A percentile compares a stretch with the other conserved stretches of the same genome.
Conservation (phyloP, 768 basidiomycete genomes). For the Kwoniella dendrophila region DNA sequence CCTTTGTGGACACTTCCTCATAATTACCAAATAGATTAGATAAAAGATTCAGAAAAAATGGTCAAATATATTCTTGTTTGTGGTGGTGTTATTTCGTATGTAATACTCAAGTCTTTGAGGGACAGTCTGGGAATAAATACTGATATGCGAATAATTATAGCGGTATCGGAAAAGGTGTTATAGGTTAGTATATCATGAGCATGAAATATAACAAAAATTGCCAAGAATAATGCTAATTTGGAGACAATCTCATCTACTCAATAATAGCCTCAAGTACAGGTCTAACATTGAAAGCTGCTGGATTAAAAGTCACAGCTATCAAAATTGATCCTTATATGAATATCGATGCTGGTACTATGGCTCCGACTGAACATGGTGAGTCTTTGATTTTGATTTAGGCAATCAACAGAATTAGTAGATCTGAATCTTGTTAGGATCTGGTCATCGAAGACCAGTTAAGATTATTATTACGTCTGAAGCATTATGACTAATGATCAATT, state of each 20-base stretch:
- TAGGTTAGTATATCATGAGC: conserved; percentile 64
- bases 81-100: conserved; percentile 83
- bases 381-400: not conserved
- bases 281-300: conserved; percentile 88
- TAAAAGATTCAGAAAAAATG: conserved; percentile 59
- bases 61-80: conserved; percentile 96
- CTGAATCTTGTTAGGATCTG: too few species aligned
- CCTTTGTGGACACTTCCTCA: not conserved
- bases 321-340: conserved; percentile 99
- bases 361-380: conserved; percentile 95
- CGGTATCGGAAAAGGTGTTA: conserved; percentile 98
- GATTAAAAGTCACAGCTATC: conserved; percentile 96
- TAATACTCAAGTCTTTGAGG: not conserved
- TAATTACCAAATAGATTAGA: not conserved
- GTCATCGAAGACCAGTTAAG: too few species aligned
- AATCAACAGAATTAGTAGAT: too few species aligned
- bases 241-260: too few species aligned
- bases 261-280: conserved; percentile 89
- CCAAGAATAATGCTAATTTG: too few species aligned
- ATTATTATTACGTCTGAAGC: too few species aligned
- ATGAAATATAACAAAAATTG: not conserved
- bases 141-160: conserved; percentile 48
- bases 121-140: not conserved
- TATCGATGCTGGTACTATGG: conserved; percentile 99
- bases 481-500: too few species aligned